Base-by-base conservation (phyloP, 148 eudicot species). In the Rhododendron kiyosumense region DNA sequence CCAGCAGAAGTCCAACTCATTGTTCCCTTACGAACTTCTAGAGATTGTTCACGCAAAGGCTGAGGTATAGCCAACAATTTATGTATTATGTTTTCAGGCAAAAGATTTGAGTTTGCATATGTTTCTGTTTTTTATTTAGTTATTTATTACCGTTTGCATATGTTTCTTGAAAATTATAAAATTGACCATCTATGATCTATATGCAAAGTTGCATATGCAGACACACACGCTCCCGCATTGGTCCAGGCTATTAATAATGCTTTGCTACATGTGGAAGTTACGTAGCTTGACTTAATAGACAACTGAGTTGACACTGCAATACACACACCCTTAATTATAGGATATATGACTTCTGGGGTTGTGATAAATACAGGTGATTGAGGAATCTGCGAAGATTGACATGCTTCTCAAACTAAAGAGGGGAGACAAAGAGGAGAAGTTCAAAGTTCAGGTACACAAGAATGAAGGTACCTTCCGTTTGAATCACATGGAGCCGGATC, bases 401-500 rank as follows among this genome's bases (percentile, higher is more conserved):
- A 90, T 96, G 89, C 91, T 87, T 80, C 91, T 96, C 59, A 96
- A 94, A 86, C 93, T 96, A 22, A 94, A 92, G 84, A 92, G 99
- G 89, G 98, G 95, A 86, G 88, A 78, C 82, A 95, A 93, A 87
- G 95, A 92, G 79, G 99, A 96, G 91, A 89, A 90, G 85, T 90
- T 92, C 88, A 95, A 94, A 89, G 99, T 94, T 51, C 93, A 95
- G 90, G 97, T 96, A 87, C 98, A 95, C 90, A 96, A 91, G 89
- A 90, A 85, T 17, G 95, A 93, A 82, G 99, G 98, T 15, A 86
- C 89, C 85, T 94, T 91, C 91, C 86, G 86, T 65, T 91, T 95
- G 86, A 95, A 95, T 86, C 89, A 93, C 85, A 92, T 95, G 95
- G 93, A 71, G 80, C 43, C 74, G 6, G 88, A 87, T 41, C 84